These are phyloP conservation scores for Hemisphaericaspora nanyangensis DNA, from an alignment of 805 yeast species.

Conservation along the genomic window DNA sequence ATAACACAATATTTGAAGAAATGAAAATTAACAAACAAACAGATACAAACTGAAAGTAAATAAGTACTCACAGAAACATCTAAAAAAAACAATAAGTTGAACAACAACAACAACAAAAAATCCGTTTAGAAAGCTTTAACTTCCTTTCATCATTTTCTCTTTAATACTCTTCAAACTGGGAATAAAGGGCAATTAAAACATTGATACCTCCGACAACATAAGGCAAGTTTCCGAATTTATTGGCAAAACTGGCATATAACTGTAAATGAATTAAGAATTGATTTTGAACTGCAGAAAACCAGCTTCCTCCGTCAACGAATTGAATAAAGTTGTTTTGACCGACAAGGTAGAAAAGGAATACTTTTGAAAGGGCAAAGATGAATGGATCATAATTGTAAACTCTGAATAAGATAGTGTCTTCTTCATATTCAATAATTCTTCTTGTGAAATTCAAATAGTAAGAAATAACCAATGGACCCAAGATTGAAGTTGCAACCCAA, in stretches of 20 bases:
- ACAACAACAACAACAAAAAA: background rate
- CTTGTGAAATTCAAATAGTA: slow-evolving; percentile 52
- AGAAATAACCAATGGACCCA: slow-evolving; percentile 40
- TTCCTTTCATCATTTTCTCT: background rate
- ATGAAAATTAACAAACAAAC: slow-evolving; percentile 1
- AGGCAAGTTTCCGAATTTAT: slow-evolving; percentile 45
- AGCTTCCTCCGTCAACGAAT: slow-evolving; percentile 21
- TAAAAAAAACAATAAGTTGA: background rate
- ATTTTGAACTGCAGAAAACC: slow-evolving; percentile 24
- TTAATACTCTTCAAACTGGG: slow-evolving; percentile 45
- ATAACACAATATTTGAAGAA: slow-evolving; percentile 8
- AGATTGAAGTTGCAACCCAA: slow-evolving; percentile 41
- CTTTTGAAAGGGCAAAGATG: slow-evolving; percentile 46
- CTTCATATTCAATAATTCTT: slow-evolving; percentile 33
- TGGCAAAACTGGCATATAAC: slow-evolving; percentile 31
- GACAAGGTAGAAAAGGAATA: slow-evolving; percentile 38
- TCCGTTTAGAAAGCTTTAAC: background rate
- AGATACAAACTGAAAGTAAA: background rate
- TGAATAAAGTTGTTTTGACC: slow-evolving; percentile 28
- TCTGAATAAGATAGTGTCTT: slow-evolving; percentile 31
- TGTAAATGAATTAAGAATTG: slow-evolving; percentile 34
- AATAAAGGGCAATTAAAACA: slow-evolving; percentile 46
- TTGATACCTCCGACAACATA: slow-evolving; percentile 44
- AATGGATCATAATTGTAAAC: slow-evolving; percentile 51
- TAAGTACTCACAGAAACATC: background rate